Percentiles rank a stretch among this genome's conserved stretches.
phyloP scores from a whole-genome alignment of 2,329 filamentous ascomycete genomes.

The Mollisiaceae sp. region DNA sequence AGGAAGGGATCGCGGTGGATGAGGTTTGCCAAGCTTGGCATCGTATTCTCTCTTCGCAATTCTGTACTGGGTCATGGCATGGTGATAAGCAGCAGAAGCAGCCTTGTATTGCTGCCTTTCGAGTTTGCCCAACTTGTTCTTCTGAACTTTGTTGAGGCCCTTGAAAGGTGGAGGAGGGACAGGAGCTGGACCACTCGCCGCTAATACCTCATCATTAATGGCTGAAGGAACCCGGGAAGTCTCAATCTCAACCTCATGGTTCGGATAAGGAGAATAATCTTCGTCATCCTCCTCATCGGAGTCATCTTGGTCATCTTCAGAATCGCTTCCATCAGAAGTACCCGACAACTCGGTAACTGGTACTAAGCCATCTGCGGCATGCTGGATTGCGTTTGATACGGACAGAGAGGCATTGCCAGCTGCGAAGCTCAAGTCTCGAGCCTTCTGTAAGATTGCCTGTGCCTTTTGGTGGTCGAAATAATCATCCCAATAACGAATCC shows the following conservation, averaged over 20 bases:
- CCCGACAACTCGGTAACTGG: neutral
- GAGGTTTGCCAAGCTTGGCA: neutral
- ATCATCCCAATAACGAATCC: constrained; percentile 1
- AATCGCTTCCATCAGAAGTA: neutral
- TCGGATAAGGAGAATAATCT: neutral
- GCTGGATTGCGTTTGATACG: neutral
- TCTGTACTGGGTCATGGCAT: neutral
- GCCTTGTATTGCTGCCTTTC: neutral
- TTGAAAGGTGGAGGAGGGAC: neutral
- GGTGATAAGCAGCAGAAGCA: neutral
- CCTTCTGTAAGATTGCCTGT: neutral
- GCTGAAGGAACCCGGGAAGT: neutral
- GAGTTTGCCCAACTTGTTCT: neutral
- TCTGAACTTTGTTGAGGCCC: neutral
- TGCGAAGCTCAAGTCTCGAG: neutral
- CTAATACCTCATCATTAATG: neutral
- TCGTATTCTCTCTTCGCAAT: constrained; percentile 1
- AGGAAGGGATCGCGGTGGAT: neutral
- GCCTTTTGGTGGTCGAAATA: constrained; percentile 1
- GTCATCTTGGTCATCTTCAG: constrained; percentile 4
- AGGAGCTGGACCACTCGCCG: neutral
- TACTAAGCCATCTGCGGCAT: neutral
- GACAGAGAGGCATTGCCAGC: neutral
- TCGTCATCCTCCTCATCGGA: neutral
- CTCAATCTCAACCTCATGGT: neutral